These are phyloP conservation scores for Tricladium varicosporioides DNA, from an alignment of 2,329 filamentous ascomycete genomes.

Conservation along the genomic window DNA sequence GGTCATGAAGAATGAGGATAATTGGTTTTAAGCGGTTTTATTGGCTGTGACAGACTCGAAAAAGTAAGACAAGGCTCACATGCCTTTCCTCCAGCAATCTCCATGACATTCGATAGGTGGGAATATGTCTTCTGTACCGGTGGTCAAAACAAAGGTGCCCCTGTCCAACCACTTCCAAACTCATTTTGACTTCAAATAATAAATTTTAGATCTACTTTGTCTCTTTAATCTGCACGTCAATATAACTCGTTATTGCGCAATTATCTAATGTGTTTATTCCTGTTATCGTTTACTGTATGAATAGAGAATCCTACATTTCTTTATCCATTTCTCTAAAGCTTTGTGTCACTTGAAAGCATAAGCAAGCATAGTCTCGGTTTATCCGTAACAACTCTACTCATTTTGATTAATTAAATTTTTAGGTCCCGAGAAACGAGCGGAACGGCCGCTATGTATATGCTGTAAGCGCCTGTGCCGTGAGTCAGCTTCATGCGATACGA, in stretches of 20 bases:
- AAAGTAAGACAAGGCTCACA: background rate
- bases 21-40: background rate
- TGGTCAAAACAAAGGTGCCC: background rate
- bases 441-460: too few relatives aligned
- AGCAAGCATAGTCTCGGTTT: too few relatives aligned
- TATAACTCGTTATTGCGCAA: slow-evolving; percentile 37
- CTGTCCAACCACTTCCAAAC: slow-evolving; percentile 30
- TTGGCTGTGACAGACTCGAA: background rate
- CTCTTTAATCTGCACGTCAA: slow-evolving; percentile 24
- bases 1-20: too few relatives aligned
- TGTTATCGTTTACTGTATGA: slow-evolving; percentile 20
- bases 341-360: too few relatives aligned
- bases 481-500: too few relatives aligned
- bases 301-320: too few relatives aligned
- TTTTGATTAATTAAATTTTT: too few relatives aligned
- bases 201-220: slow-evolving; percentile 14
- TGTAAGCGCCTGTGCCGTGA: too few relatives aligned
- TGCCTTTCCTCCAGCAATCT: background rate
- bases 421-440: too few relatives aligned
- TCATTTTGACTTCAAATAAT: slow-evolving; percentile 41
- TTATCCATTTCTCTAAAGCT: too few relatives aligned
- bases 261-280: slow-evolving; percentile 31
- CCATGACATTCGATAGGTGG: slow-evolving; percentile 3
- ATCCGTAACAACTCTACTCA: too few relatives aligned
- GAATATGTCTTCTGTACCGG: slow-evolving; percentile 1